Evolutionary conservation across 148 eudicot species (phyloP), one percentile per base, ranked within the genome.

Genomic region (Amaranthus hypochondriacus): DNA sequence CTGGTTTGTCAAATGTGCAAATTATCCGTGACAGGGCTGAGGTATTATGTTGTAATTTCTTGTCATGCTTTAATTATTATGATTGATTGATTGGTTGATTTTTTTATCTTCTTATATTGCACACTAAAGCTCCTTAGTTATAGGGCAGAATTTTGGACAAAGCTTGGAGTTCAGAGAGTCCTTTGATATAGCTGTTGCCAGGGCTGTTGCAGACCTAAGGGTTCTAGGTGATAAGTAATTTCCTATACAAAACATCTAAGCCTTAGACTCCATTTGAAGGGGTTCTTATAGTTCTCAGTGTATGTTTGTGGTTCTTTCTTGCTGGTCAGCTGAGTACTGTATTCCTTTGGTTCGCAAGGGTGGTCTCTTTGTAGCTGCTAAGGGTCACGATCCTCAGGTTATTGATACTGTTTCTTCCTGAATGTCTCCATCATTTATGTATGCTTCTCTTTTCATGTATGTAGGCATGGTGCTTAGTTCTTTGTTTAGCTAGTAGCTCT

Each of bases 181-280:
- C 39, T 95, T 86, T 73, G 98, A 95, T 81, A 89, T 95, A 57
- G 92, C 96, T 58, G 88, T 90, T 70, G 97, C 98, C 39, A 85
- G 98, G 83, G 98, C 98, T 62, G 98, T 95, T 77, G 97, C 97
- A 56, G 98, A 95, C 78, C 74, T 92, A 85, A 88, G 98, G 82
- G 76, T 89, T 71, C 74, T 93, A 79, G 98, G 98, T 93, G 77
- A 66, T 54, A 39, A 48, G 5, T 56, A 9, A 46, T 48, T 5
- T 66, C 55, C 56, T 4, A 53, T 68, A 43, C 55, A 6, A 62
- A 9, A 47, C 62, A 7, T 59, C 48, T 60, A 6, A 46, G 21
- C 39, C 1, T 28, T 28, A 28, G 2, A 28, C 39, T 53, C 47
- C 42, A 56, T 56, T 0, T 59, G 6, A 5, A 69, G 63, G 39